Evolutionary conservation across 768 basidiomycete genomes (phyloP), one percentile per base, ranked within the genome.

Genomic region (Auricularia sp.): DNA sequence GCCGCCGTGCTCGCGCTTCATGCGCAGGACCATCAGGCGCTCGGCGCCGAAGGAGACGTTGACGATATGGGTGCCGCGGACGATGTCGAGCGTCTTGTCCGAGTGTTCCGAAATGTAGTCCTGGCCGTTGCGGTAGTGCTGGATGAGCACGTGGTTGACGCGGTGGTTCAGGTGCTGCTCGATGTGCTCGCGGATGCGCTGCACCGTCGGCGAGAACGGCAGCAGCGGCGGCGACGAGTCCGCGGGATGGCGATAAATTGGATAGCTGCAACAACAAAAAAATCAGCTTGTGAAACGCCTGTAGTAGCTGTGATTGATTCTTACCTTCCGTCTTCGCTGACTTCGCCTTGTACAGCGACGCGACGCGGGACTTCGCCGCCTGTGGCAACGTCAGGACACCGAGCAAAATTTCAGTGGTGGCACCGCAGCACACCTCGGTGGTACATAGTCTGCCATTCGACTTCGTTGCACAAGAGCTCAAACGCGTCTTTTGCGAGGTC

Each of bases 91-190:
- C 4, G 90, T 93, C 75, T 93, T 93, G 74, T 93, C 90, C 0
- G 88, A 88, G 72, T 93, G 90, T 68, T 91, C 90, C 0, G 90
- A 91, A 67, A 92, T 92, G 74, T 87, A 88, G 73, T 92, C 91
- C 35, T 82, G 83, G 4, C 90, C 91, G 12, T 80, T 81, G 64
- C 90, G 88, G 71, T 92, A 92, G 71, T 84, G 80, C 70, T 92
- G 91, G 61, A 92, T 90, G 36, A 93, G 81, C 60, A 89, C 90
- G 68, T 93, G 90, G 70, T 93, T 93, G 4, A 92, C 83, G 0
- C 85, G 86, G 64, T 90, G 88, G 33, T 76, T 69, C 11, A 86
- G 72, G 6, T 79, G 79, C 63, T 77, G 74, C 68, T 91, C 83
- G 34, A 89, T 87, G 62, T 82, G 79, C 39, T 80, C 75, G 4